Conservation (phyloP, 164 flowering plant species). For the Santalum album region DNA sequence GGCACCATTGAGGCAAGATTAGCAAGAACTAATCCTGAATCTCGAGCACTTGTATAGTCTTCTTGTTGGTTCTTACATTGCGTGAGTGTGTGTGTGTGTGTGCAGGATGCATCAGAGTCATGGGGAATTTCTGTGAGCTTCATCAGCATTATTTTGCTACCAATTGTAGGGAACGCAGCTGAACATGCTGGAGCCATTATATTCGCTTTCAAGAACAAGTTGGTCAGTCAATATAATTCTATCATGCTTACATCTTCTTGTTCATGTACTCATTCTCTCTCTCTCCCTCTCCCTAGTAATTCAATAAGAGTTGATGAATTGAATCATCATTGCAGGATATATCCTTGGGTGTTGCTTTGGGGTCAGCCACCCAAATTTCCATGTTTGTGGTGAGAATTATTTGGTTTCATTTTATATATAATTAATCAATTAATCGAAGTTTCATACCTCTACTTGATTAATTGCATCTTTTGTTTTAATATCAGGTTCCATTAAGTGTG, state of each 20-base stretch:
- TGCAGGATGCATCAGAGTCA: slow-evolving; percentile 66
- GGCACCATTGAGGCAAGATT: slow-evolving; percentile 79
- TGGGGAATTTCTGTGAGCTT: slow-evolving; percentile 90
- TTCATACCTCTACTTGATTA: too few relatives aligned
- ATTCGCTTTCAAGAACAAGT: slow-evolving; percentile 81
- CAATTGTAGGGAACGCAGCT: slow-evolving; percentile 95
- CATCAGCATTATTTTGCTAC: slow-evolving; percentile 79
- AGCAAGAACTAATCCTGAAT: too few relatives aligned
- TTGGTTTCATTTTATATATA: not conserved
- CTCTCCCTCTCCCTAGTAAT: too few relatives aligned
- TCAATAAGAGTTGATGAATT: too few relatives aligned
- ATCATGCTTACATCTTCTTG: not conserved
- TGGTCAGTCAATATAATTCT: slow-evolving; percentile 48
- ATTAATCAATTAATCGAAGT: not conserved
- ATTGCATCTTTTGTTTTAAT: too few relatives aligned
- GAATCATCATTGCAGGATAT: slow-evolving; percentile 57
- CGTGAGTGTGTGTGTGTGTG: too few relatives aligned
- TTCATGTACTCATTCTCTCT: too few relatives aligned
- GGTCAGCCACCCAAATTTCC: slow-evolving; percentile 88
- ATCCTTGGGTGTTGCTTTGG: slow-evolving; percentile 78
- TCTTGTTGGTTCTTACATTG: too few relatives aligned
- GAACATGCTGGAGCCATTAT: slow-evolving; percentile 93
- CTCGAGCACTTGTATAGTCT: too few relatives aligned
- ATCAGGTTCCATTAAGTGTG: slow-evolving; percentile 71
- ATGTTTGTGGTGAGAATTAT: slow-evolving; percentile 75